phyloP scores from a whole-genome alignment of 2,329 filamentous ascomycete species.

The Neurospora sp. region DNA sequence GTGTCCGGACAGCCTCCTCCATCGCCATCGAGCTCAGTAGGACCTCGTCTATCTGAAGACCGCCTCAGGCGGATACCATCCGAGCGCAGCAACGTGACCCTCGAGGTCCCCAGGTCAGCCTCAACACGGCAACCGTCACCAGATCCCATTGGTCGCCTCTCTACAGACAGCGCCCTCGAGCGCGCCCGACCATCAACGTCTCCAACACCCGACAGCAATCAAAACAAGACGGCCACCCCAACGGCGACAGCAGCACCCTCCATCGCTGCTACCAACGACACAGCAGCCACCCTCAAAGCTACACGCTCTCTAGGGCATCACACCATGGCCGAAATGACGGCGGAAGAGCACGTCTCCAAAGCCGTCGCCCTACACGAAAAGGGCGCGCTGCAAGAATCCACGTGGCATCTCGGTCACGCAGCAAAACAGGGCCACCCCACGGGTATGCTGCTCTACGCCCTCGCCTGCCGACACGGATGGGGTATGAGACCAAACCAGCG shows the following conservation, averaged over 20 bases:
- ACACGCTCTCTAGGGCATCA: constrained; percentile 26
- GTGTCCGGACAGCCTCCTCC: constrained; percentile 42
- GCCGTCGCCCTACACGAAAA: constrained; percentile 85
- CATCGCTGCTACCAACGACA: constrained; percentile 35
- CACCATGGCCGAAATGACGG: constrained; percentile 57
- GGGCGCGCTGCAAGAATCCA: constrained; percentile 83
- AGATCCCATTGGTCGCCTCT: constrained; percentile 31
- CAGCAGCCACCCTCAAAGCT: constrained; percentile 42
- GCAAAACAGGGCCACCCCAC: constrained; percentile 79
- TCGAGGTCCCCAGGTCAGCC: constrained; percentile 32
- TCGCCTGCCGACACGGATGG: constrained; percentile 95
- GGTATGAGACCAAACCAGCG: constrained; percentile 87
- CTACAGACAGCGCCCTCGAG: constrained; percentile 32
- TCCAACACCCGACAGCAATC: constrained; percentile 27
- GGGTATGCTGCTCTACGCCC: constrained; percentile 89
- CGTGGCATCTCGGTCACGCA: constrained; percentile 86
- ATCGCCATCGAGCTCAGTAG: constrained; percentile 49
- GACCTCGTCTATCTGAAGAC: constrained; percentile 29
- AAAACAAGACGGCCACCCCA: constrained; percentile 37
- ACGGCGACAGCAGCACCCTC: constrained; percentile 12
- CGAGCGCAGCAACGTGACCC: constrained; percentile 40
- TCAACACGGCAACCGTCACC: constrained; percentile 30
- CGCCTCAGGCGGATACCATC: constrained; percentile 34
- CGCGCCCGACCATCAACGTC: constrained; percentile 32
- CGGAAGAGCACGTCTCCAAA: constrained; percentile 82